Evolutionary conservation across 345 rosid genomes (phyloP), one percentile per base, ranked within the genome.

Genomic region (Sisymbrium irio): DNA sequence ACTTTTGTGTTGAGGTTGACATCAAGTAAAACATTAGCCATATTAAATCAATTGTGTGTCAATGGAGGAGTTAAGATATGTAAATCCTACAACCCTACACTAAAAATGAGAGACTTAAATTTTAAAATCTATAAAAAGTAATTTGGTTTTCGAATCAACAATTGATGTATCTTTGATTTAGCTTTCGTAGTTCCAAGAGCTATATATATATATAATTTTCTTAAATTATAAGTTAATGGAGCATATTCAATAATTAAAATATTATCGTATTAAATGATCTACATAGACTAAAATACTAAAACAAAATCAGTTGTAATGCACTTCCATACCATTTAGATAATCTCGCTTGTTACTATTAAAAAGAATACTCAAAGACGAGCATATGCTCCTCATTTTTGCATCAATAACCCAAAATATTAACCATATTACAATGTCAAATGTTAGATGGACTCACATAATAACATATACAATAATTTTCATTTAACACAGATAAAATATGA

Each of bases 121-220:
- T 63, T 35, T 14, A 55, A 69, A 65, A 58, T 11, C 15, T 10
- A 6, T 20, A 12, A 19, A 61, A 37, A 14, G 9, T 22, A 37
- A 7, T 40, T 3, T 27, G 50, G 13, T 15, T 13, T n/a, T 25
- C 9, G 5, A 4, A 25, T 67, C 7, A 27, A 27, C 14, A 1
- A 41, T 41, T 65, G 55, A 46, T 47, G 18, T 30, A 45, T 11
- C 28, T 64, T 17, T 22, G 1, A 22, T 22, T 67, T 76, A 88
- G 92, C 97, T 88, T 74, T 87, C 46, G 91, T 95, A 7, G 89
- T 92, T 51, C 86, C 88, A 1, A 87, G 66, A 62, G 92, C 91
- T 71, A 88, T 80, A 92, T 71, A 88, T 80, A 92, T 71, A 84
- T 56, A 90, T 27, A 81, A 91, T 82, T 46, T 78, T 88, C 73